Percentiles rank a stretch among this genome's conserved stretches.
Evolutionary conservation across 306 rosid genomes (phyloP).

Genomic region (Lotus japonicus): DNA sequence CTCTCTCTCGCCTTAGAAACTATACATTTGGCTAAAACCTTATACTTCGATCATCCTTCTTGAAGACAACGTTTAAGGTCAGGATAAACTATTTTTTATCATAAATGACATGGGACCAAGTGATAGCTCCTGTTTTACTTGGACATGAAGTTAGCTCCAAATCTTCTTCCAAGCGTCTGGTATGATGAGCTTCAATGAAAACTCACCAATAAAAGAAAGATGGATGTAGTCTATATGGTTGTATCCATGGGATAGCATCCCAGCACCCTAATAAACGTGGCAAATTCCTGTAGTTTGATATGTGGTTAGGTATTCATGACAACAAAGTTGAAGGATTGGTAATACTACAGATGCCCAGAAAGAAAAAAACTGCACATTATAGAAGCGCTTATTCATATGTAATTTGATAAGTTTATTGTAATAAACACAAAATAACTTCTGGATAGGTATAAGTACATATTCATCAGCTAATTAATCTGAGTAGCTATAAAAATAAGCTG

Average conservation of each 20-base stretch:
- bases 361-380: not conserved
- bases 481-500: too few species aligned
- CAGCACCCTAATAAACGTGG: conserved; percentile 50
- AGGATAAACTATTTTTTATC: not conserved
- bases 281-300: conserved; percentile 40
- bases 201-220: too few species aligned
- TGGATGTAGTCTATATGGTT: conserved; percentile 19
- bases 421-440: too few species aligned
- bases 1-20: not conserved
- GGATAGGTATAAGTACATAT: too few species aligned
- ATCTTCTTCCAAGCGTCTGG: conserved; percentile 4
- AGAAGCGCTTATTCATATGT: not conserved
- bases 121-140: conserved; percentile 4
- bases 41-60: not conserved
- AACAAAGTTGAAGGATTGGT: not conserved
- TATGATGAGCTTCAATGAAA: conserved; percentile 3
- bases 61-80: not conserved
- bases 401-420: too few species aligned
- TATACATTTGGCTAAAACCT: conserved; percentile 1
- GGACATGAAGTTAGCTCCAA: too few species aligned
- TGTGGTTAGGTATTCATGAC: not conserved
- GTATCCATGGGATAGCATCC: conserved; percentile 53
- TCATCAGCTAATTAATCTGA: too few species aligned
- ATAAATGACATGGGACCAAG: not conserved
- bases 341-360: not conserved